phyloP scores from a whole-genome alignment of 208 protist species.

The Crithidia bombi region DNA sequence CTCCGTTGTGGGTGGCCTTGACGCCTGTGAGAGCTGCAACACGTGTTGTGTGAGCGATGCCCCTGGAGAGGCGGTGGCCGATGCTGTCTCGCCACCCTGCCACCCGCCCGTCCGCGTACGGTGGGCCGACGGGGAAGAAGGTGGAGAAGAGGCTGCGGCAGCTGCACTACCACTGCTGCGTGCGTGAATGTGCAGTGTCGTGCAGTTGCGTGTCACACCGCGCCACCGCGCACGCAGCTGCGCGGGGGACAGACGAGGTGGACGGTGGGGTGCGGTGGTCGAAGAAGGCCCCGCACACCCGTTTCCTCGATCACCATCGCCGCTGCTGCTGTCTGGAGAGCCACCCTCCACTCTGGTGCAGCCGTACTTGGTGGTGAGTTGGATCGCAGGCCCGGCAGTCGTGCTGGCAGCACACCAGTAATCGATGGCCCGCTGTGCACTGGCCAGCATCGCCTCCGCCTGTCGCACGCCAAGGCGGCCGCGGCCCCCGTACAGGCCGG shows the following conservation, averaged over 20 bases:
- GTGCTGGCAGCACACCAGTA: constrained; percentile 26
- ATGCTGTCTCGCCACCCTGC: background rate
- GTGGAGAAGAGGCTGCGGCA: background rate
- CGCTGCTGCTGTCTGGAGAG: background rate
- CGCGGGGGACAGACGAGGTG: constrained; percentile 13
- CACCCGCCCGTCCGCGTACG: background rate
- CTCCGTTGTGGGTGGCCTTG: background rate
- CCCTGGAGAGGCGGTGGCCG: background rate
- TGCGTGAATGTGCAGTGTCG: background rate
- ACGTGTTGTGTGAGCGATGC: background rate
- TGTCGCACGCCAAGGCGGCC: constrained; percentile 14
- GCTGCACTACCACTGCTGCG: background rate
- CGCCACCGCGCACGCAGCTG: constrained; percentile 35
- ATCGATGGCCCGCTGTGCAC: constrained; percentile 15
- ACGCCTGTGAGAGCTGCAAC: background rate
- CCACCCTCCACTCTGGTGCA: background rate
- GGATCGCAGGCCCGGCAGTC: constrained; percentile 22
- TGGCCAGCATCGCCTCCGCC: constrained; percentile 14
- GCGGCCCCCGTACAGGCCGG: background rate
- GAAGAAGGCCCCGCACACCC: background rate
- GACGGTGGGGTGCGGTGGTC: background rate
- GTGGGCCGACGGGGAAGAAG: background rate
- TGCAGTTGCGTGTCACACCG: constrained; percentile 29
- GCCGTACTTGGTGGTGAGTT: background rate
- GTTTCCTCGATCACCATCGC: background rate